Evolutionary conservation across 768 basidiomycete genomes (phyloP).

Genomic region (Arthromyces matolae): DNA sequence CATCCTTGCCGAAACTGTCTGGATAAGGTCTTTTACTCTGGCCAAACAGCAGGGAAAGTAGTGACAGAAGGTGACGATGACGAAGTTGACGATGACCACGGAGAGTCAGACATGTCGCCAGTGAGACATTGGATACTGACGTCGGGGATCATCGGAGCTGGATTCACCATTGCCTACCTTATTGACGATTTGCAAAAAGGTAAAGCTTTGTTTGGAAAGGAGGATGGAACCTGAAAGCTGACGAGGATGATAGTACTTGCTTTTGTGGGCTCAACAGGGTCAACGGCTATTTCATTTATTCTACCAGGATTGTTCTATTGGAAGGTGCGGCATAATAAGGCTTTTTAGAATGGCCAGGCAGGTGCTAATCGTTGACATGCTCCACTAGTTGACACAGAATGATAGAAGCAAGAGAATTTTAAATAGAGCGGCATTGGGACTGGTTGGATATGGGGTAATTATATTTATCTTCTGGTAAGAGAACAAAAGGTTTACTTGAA

Average conservation of each 20-base stretch:
- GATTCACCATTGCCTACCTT: constrained; percentile 74
- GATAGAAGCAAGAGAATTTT: constrained; percentile 51
- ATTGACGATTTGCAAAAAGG: constrained; percentile 77
- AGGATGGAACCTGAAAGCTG: neutral
- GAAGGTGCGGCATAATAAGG: too few relatives aligned
- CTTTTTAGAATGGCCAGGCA: too few relatives aligned
- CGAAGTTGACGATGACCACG: constrained; percentile 53
- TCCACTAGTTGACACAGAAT: constrained; percentile 63
- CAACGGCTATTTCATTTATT: constrained; percentile 95
- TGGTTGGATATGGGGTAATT: constrained; percentile 71
- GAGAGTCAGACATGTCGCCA: constrained; percentile 55
- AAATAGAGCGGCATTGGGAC: constrained; percentile 58
- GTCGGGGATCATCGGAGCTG: constrained; percentile 53
- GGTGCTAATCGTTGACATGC: neutral
- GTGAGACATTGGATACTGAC: constrained; percentile 72
- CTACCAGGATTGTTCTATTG: constrained; percentile 92
- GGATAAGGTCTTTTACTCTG: constrained; percentile 77
- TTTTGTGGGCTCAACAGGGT: constrained; percentile 95
- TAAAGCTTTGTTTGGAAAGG: constrained; percentile 28
- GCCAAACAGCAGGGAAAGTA: constrained; percentile 27
- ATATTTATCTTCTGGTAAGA: constrained; percentile 89
- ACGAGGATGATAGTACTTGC: constrained; percentile 62
- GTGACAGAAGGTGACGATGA: constrained; percentile 38
- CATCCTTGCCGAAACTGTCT: constrained; percentile 90
- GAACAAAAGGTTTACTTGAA: neutral